Evolutionary conservation across 306 rosid species (phyloP), one percentile per base, ranked within the genome.

Genomic region (Vachellia collinsii): DNA sequence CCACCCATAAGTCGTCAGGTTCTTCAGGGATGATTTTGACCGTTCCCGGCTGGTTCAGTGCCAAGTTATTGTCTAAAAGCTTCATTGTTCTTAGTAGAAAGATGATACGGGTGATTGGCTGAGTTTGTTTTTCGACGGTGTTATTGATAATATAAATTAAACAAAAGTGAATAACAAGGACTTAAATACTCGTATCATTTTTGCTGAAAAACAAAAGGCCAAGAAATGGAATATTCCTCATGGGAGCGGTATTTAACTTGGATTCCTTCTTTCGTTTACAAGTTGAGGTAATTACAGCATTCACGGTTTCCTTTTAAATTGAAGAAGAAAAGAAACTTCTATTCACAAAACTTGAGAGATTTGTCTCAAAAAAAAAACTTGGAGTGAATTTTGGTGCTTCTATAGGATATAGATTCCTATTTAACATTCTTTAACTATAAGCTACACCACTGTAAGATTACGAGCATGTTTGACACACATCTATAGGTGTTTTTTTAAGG

Each of bases 1-100:
- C 77, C 11, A 72, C 22, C 86, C 89, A 86, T 4, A 83, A 38
- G 72, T 86, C 89, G 17, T 86, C 89, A 44, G 89, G 66, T 58
- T 86, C 82, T 59, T 86, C 80, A 0, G 89, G 80, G 1, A 77
- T n/a, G 38, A 83, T 54, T 46, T 79, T 86, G 3, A 72, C 85
- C 0, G 54, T 83, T 19, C 89, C 89, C 3, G 70, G 19, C 62
- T 80, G 85, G 77, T 86, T 86, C 0, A 25, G 41, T 5, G 61
- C 72, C 25, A 72, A 66, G 64, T 83, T 53, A 16, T 83, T 83
- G 9, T 83, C 39, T 0, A 80, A 17, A 53, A 86, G 70, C 79
- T 83, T 86, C 89, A 83, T 83, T 17, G 36, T 20, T 42, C 23
- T 19, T 41, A 20, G 5, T 7, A 19, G 72, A 16, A 14, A 36